phyloP scores from a whole-genome alignment of 805 yeast species.

The Yarrowia keelungensis region DNA sequence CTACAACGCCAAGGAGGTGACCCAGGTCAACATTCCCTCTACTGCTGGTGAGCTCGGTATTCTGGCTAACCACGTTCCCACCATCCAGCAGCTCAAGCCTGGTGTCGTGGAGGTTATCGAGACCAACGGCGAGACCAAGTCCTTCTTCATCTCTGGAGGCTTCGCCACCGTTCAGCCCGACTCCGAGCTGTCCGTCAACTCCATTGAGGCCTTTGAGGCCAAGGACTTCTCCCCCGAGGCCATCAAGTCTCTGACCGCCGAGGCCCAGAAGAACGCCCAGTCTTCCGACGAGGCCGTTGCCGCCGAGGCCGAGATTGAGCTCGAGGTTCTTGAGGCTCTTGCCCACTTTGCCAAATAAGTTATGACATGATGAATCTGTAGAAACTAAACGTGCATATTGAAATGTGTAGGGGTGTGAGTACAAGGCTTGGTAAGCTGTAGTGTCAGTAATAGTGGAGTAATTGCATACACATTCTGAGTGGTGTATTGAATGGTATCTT shows the following conservation, averaged over 20 bases:
- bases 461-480: too few relatives aligned
- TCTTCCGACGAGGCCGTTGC: slow-evolving; percentile 85
- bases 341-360: slow-evolving; percentile 76
- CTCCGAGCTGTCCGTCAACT: slow-evolving; percentile 85
- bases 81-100: slow-evolving; percentile 93
- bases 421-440: too few relatives aligned
- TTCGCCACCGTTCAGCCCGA: slow-evolving; percentile 96
- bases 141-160: slow-evolving; percentile 94
- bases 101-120: slow-evolving; percentile 94
- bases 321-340: slow-evolving; percentile 95
- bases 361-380: slow-evolving; percentile 32
- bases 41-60: slow-evolving; percentile 96
- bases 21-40: slow-evolving; percentile 95
- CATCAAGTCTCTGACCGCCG: slow-evolving; percentile 80
- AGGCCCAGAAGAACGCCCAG: slow-evolving; percentile 89
- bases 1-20: slow-evolving; percentile 49
- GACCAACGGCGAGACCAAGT: slow-evolving; percentile 71
- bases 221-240: slow-evolving; percentile 83
- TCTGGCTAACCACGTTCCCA: slow-evolving; percentile 96
- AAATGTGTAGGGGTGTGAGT: not conserved
- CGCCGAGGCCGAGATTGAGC: slow-evolving; percentile 93
- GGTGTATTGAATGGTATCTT: too few relatives aligned
- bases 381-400: slow-evolving; percentile 4
- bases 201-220: slow-evolving; percentile 93
- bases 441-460: too few relatives aligned